Evolutionary conservation across 2,329 filamentous ascomycete genomes (phyloP).

Genomic region (Sporothrix pseudoabietina): DNA sequence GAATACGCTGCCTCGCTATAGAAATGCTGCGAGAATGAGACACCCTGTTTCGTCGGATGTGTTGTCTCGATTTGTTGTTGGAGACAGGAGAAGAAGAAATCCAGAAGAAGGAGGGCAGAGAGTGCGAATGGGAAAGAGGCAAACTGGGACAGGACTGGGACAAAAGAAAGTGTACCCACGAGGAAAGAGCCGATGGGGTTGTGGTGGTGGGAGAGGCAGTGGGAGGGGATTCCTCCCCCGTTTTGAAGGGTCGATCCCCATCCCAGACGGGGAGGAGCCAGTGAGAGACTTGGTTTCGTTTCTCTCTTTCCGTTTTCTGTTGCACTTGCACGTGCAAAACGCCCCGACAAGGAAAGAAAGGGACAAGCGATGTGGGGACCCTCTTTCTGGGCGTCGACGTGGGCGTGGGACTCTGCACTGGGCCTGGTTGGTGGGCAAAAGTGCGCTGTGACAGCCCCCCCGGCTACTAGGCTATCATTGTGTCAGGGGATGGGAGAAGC

Average conservation of each 20-base stretch:
- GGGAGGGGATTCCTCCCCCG: neutral
- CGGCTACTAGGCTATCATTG: neutral
- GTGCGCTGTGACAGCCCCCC: conserved; percentile 8
- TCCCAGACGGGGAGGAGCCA: neutral
- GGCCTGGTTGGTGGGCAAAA: neutral
- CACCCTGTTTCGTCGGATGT: conserved; percentile 6
- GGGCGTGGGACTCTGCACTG: neutral
- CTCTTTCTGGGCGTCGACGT: neutral
- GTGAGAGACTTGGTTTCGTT: neutral
- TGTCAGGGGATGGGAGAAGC: neutral
- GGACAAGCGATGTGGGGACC: neutral
- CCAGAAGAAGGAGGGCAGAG: neutral
- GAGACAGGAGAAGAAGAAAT: conserved; percentile 1
- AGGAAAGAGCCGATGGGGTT: conserved; percentile 8
- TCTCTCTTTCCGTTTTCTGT: neutral
- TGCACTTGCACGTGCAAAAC: conserved; percentile 29
- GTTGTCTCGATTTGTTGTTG: neutral
- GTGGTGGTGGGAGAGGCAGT: conserved; percentile 1
- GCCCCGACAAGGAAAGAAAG: neutral
- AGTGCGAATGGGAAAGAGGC: neutral
- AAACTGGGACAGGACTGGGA: neutral
- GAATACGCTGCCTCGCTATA: neutral
- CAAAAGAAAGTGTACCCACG: conserved; percentile 4
- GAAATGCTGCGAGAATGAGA: conserved; percentile 2
- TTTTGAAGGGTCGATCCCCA: conserved; percentile 14